Evolutionary conservation across 129 eudicot species (phyloP).

Genomic region (Heracleum sosnowskyi): DNA sequence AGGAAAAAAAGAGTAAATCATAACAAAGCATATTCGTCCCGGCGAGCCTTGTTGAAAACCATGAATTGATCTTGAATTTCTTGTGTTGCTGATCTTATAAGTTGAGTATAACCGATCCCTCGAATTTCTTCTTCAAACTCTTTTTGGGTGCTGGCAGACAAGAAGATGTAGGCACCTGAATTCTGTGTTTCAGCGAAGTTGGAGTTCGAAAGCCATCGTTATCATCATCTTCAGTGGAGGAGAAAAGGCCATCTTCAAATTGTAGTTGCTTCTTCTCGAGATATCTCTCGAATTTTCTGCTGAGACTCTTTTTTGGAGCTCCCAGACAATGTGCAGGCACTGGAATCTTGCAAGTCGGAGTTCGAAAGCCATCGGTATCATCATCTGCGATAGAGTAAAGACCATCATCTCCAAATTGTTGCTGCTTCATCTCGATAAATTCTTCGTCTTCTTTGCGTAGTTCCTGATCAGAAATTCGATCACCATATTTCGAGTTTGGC

Average conservation of each 20-base stretch:
- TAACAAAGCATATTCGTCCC: conserved; percentile 18
- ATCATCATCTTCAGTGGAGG: background rate
- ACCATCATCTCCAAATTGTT: background rate
- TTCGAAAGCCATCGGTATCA: conserved; percentile 32
- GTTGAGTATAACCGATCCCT: background rate
- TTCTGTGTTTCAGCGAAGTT: conserved; percentile 43
- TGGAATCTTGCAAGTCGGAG: conserved; percentile 61
- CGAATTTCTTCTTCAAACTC: conserved; percentile 18
- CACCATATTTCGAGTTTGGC: too few relatives aligned
- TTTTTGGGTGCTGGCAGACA: conserved; percentile 76
- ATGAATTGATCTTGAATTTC: conserved; percentile 13
- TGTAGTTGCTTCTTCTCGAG: background rate
- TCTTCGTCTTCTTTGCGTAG: background rate
- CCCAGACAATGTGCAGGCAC: conserved; percentile 45
- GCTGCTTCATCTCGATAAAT: background rate
- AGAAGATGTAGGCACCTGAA: conserved; percentile 30
- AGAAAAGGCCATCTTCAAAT: conserved; percentile 20
- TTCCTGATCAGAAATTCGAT: too few relatives aligned
- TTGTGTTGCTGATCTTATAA: background rate
- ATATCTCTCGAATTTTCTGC: conserved; percentile 17
- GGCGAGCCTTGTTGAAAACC: conserved; percentile 27
- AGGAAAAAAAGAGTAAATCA: too few relatives aligned
- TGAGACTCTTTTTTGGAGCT: conserved; percentile 41
- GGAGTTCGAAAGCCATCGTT: conserved; percentile 50
- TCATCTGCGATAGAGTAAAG: background rate